Conservation (phyloP, 225 moss, liverwort and hornwort species). For the Asterella californica region DNA sequence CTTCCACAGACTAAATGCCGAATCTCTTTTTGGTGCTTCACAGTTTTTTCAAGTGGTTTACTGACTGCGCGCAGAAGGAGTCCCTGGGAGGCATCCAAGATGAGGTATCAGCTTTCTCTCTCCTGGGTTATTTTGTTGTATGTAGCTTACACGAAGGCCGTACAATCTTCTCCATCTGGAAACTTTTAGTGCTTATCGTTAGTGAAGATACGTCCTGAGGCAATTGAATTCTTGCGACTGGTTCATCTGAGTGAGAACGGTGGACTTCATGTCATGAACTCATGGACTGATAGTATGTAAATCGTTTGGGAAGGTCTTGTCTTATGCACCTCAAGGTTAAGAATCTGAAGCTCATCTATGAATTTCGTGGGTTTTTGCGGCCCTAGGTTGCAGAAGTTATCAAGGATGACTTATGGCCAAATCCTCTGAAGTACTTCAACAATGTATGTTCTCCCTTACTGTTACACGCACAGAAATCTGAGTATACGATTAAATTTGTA, state of each 20-base stretch:
- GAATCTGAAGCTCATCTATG: background rate
- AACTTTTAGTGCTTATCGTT: background rate
- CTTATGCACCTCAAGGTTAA: no score
- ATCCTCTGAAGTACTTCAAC: slow-evolving; percentile 96
- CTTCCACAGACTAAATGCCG: background rate
- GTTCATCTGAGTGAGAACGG: background rate
- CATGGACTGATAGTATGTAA: no score
- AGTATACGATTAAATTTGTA: no score
- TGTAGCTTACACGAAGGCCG: background rate
- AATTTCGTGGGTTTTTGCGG: background rate
- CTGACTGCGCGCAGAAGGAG: slow-evolving; percentile 77
- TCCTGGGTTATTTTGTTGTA: background rate
- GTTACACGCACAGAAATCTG: no score
- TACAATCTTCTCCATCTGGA: no score
- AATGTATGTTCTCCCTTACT: slow-evolving; percentile 43
- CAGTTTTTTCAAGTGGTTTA: slow-evolving; percentile 99
- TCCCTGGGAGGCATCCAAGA: slow-evolving; percentile 88
- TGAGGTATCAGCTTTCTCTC: slow-evolving; percentile 52
- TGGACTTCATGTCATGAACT: background rate
- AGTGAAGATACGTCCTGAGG: background rate
- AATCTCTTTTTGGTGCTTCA: background rate
- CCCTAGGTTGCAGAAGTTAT: slow-evolving; percentile 97
- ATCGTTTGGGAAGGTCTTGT: no score
- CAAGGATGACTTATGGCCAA: slow-evolving; percentile 99
- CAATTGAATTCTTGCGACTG: background rate